phyloP scores from a whole-genome alignment of 2,329 filamentous ascomycete species.

The Diplocarpon mali region DNA sequence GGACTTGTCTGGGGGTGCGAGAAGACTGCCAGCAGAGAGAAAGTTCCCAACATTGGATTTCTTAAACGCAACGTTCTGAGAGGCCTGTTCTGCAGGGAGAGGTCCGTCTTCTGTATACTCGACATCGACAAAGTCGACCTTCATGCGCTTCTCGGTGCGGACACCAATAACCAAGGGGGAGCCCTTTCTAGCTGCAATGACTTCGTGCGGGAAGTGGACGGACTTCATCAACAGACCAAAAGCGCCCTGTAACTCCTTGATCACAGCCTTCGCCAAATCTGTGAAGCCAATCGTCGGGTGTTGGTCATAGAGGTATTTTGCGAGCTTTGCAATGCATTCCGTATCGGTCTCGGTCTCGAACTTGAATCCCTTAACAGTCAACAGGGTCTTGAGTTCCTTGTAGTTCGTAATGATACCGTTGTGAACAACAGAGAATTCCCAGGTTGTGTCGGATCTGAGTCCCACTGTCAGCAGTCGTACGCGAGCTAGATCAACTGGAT shows the following conservation, averaged over 20 bases:
- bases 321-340: slow-evolving; percentile 97
- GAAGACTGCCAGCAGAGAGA: slow-evolving; percentile 54
- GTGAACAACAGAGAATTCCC: slow-evolving; percentile 97
- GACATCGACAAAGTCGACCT: slow-evolving; percentile 99
- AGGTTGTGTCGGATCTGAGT: slow-evolving; percentile 75
- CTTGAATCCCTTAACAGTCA: slow-evolving; percentile 89
- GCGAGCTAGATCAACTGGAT: background rate
- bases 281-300: slow-evolving; percentile 94
- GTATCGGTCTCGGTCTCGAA: slow-evolving; percentile 99
- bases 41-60: slow-evolving; percentile 62
- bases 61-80: slow-evolving; percentile 94
- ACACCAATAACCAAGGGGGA: slow-evolving; percentile 96
- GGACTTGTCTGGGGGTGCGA: slow-evolving; percentile 92
- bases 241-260: slow-evolving; percentile 95
- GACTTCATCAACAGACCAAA: slow-evolving; percentile 98
- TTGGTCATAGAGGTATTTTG: slow-evolving; percentile 95
- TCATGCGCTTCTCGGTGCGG: slow-evolving; percentile 97
- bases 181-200: slow-evolving; percentile 95
- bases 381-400: slow-evolving; percentile 94
- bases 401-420: slow-evolving; percentile 99
- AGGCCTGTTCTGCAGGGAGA: slow-evolving; percentile 85
- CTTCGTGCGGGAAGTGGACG: slow-evolving; percentile 94
- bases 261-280: slow-evolving; percentile 91
- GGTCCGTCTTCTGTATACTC: slow-evolving; percentile 79
- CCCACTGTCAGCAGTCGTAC: slow-evolving; percentile 10